Percentiles rank a stretch among this genome's conserved stretches.
Evolutionary conservation across 495 filamentous ascomycete genomes (phyloP).

Genomic region (Recurvomyces mirabilis): DNA sequence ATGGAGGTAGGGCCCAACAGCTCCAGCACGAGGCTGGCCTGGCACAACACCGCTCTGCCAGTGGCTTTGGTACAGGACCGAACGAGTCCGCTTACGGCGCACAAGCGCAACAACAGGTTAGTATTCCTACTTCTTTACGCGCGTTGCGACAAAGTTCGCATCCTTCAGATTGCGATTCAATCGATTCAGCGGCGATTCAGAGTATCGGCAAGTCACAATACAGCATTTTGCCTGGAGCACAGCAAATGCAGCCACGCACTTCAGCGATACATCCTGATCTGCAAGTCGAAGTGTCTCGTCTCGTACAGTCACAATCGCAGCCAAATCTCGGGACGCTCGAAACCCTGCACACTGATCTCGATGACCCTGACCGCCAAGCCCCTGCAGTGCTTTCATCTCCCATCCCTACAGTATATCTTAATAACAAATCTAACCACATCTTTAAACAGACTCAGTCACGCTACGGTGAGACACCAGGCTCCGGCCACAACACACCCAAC

Average conservation of each 20-base stretch:
- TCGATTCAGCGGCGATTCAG: too few relatives aligned
- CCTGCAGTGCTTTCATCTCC: not conserved
- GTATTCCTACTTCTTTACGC: constrained; percentile 11
- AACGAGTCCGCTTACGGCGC: constrained; percentile 52
- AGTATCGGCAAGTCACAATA: too few relatives aligned
- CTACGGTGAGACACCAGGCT: constrained; percentile 70
- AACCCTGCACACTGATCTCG: too few relatives aligned
- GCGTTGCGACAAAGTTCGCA: too few relatives aligned
- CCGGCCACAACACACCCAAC: constrained; percentile 81
- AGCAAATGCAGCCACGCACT: too few relatives aligned
- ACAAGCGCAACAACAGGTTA: constrained; percentile 32
- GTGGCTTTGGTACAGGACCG: constrained; percentile 62
- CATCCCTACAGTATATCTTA: constrained; percentile 1
- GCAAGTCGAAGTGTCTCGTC: not conserved
- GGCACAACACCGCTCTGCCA: constrained; percentile 56
- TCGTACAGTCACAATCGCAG: too few relatives aligned
- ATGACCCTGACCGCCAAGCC: not conserved
- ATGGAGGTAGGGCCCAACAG: constrained; percentile 30
- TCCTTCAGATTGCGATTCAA: too few relatives aligned
- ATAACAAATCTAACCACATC: constrained; percentile 26
- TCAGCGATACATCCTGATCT: not conserved
- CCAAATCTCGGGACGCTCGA: too few relatives aligned
- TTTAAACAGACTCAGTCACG: constrained; percentile 45
- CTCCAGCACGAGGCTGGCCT: constrained; percentile 60
- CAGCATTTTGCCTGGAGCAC: too few relatives aligned